Percentiles rank a stretch among this genome's conserved stretches.
Conservation (phyloP, 2,329 filamentous ascomycete species). For the Colletotrichum graminicola region DNA sequence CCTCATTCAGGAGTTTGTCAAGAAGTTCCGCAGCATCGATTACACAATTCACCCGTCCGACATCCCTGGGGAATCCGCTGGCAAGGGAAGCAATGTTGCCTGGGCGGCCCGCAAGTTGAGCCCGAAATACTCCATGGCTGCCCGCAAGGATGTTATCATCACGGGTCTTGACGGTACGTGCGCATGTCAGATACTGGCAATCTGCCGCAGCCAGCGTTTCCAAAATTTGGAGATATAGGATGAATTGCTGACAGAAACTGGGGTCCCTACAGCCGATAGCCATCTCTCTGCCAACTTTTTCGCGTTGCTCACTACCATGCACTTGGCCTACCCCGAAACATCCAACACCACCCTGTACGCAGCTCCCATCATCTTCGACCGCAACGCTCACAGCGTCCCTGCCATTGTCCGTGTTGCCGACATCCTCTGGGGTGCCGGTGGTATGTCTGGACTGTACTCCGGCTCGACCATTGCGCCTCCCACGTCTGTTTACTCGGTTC, state of each 20-base stretch:
- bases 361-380: slow-evolving; percentile 79
- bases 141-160: slow-evolving; percentile 73
- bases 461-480: slow-evolving; percentile 75
- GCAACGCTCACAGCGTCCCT: slow-evolving; percentile 77
- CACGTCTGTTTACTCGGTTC: slow-evolving; percentile 80
- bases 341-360: slow-evolving; percentile 74
- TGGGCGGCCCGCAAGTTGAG: slow-evolving; percentile 78
- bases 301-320: slow-evolving; percentile 72
- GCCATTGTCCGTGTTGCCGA: slow-evolving; percentile 78
- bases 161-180: slow-evolving; percentile 79
- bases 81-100: slow-evolving; percentile 80
- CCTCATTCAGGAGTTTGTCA: slow-evolving; percentile 72
- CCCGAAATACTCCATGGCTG: slow-evolving; percentile 66
- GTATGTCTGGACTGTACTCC: slow-evolving; percentile 75
- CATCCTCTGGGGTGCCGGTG: slow-evolving; percentile 78
- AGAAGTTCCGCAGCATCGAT: slow-evolving; percentile 75
- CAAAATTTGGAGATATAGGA: slow-evolving; percentile 40
- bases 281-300: slow-evolving; percentile 79
- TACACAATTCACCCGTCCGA: slow-evolving; percentile 76
- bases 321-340: slow-evolving; percentile 69
- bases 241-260: slow-evolving; percentile 48
- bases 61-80: slow-evolving; percentile 76
- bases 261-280: slow-evolving; percentile 69
- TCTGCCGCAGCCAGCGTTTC: slow-evolving; percentile 43
- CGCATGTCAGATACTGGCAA: slow-evolving; percentile 28